Conservation (phyloP, 83 land plant species). For the Diphasiastrum complanatum region DNA sequence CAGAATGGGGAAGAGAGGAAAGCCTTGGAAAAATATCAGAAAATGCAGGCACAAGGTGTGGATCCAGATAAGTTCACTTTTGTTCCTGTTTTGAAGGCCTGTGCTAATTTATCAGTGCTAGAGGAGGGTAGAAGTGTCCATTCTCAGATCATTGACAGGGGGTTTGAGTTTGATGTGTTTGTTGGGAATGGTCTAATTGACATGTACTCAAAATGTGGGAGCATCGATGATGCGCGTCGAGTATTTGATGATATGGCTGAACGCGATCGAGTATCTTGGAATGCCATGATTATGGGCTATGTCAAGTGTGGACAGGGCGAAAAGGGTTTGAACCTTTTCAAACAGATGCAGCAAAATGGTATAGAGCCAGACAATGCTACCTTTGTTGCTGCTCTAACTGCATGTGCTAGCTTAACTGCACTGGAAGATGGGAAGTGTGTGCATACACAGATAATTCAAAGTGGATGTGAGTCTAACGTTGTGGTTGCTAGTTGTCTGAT, state of each 20-base stretch:
- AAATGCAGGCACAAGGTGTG: constrained; percentile 38
- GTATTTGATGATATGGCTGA: constrained; percentile 44
- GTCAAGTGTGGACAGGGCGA: constrained; percentile 35
- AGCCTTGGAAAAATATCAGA: constrained; percentile 37
- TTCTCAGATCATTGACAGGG: constrained; percentile 36
- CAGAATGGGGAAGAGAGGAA: constrained; percentile 40
- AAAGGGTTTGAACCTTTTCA: constrained; percentile 37
- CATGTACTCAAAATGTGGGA: constrained; percentile 43
- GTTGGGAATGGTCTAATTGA: constrained; percentile 46
- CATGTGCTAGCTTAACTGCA: constrained; percentile 42
- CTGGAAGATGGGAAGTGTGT: constrained; percentile 35
- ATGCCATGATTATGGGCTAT: constrained; percentile 50
- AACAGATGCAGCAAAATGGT: constrained; percentile 44
- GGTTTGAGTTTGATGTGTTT: constrained; percentile 14
- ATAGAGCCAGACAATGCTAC: constrained; percentile 46
- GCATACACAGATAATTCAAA: constrained; percentile 40
- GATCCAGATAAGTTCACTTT: constrained; percentile 36
- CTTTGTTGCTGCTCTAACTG: constrained; percentile 47
- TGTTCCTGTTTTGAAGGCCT: constrained; percentile 45
- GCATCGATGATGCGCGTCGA: constrained; percentile 18
- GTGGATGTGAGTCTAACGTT: constrained; percentile 30
- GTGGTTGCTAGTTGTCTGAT: constrained; percentile 47
- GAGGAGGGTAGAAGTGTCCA: constrained; percentile 44
- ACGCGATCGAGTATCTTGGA: constrained; percentile 53
- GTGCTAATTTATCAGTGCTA: constrained; percentile 26